Conservation (phyloP, 179 eudicot genomes). For the Drosera spatulata region DNA sequence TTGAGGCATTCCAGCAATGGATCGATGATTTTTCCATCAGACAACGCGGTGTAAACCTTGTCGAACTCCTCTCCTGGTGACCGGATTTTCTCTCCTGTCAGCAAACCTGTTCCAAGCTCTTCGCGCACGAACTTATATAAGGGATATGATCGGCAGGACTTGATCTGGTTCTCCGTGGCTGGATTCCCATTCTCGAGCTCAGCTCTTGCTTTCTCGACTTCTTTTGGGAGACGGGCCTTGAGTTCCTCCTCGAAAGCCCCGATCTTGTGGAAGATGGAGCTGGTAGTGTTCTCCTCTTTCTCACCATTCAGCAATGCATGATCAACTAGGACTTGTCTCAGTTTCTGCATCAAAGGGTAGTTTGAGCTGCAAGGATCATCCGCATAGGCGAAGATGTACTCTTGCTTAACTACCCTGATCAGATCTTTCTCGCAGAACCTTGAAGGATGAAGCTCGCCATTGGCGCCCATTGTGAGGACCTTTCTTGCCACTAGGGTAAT, state of each 20-base stretch:
- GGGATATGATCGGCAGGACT: constrained; percentile 31
- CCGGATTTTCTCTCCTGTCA: constrained; percentile 21
- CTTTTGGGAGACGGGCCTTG: constrained; percentile 32
- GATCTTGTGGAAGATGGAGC: constrained; percentile 19
- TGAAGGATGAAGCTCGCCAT: constrained; percentile 41
- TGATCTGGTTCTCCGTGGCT: constrained; percentile 18
- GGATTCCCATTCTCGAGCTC: constrained; percentile 17
- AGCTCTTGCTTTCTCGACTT: constrained; percentile 35
- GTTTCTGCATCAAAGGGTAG: constrained; percentile 50
- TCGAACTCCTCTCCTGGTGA: constrained; percentile 10
- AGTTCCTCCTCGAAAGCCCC: constrained; percentile 43
- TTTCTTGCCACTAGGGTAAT: constrained; percentile 32
- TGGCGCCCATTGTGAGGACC: constrained; percentile 23
- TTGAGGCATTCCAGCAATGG: constrained; percentile 32
- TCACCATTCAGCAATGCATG: constrained; percentile 46
- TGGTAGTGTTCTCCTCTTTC: constrained; percentile 18
- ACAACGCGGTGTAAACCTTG: constrained; percentile 26
- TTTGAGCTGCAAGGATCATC: constrained; percentile 52
- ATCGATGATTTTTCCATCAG: constrained; percentile 28
- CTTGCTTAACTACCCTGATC: constrained; percentile 37
- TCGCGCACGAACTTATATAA: constrained; percentile 26
- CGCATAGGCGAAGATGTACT: constrained; percentile 35
- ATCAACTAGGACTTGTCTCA: constrained; percentile 51
- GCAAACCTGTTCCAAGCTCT: constrained; percentile 16
- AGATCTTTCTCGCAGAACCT: constrained; percentile 44